Percentiles rank a stretch among this genome's conserved stretches.
Evolutionary conservation across 2,329 filamentous ascomycete genomes (phyloP).

Genomic region (Cercospora zeina): DNA sequence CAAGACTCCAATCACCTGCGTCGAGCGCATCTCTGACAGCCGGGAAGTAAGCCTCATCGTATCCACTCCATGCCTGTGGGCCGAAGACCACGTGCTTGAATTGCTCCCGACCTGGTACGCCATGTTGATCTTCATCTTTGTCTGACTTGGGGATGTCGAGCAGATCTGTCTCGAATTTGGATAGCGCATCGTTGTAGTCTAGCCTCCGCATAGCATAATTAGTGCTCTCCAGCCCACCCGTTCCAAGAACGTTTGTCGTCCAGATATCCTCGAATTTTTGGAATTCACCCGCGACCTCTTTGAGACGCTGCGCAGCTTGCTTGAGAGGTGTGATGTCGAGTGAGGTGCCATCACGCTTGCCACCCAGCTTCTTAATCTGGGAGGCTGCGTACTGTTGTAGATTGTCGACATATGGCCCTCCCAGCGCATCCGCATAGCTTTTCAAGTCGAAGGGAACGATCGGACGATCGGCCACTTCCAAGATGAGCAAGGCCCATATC

Average conservation of each 20-base stretch:
- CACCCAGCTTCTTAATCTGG: slow-evolving; percentile 13
- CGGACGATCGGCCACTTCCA: slow-evolving; percentile 79
- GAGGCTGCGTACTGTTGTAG: slow-evolving; percentile 60
- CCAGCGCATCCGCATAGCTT: slow-evolving; percentile 68
- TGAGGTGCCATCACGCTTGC: slow-evolving; percentile 33
- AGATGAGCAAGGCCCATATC: slow-evolving; percentile 75
- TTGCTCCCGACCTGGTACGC: slow-evolving; percentile 78
- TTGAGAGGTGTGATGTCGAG: slow-evolving; percentile 61
- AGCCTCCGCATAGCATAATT: slow-evolving; percentile 66
- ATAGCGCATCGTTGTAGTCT: slow-evolving; percentile 76
- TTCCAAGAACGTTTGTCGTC: slow-evolving; percentile 68
- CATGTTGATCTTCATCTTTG: slow-evolving; percentile 26
- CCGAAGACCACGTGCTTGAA: slow-evolving; percentile 93
- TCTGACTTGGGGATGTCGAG: slow-evolving; percentile 64
- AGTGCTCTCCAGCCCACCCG: slow-evolving; percentile 72
- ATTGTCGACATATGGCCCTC: slow-evolving; percentile 61
- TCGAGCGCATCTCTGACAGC: slow-evolving; percentile 80
- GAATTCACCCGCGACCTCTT: slow-evolving; percentile 63
- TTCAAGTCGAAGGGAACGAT: slow-evolving; percentile 79
- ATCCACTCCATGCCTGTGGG: slow-evolving; percentile 73
- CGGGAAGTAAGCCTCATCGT: slow-evolving; percentile 71
- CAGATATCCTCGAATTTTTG: slow-evolving; percentile 75
- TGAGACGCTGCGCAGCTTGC: slow-evolving; percentile 63
- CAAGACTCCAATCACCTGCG: slow-evolving; percentile 66
- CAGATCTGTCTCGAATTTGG: slow-evolving; percentile 76